phyloP scores from a whole-genome alignment of 345 rosid species.

The Linum tenue region DNA sequence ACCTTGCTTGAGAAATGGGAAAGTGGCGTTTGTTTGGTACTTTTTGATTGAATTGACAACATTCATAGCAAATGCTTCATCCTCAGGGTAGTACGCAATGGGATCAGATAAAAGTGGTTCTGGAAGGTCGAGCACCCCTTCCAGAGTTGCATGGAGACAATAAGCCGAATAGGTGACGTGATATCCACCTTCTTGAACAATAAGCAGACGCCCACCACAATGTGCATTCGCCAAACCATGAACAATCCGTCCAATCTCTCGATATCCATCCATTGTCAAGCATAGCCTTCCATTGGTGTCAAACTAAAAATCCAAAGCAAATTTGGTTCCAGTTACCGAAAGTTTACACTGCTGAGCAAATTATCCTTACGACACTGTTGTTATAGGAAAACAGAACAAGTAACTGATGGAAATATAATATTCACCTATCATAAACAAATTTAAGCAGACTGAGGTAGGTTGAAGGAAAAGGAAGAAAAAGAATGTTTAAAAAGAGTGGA shows the following conservation, averaged over 20 bases:
- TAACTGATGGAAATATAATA: no score
- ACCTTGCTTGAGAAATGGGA: conserved; percentile 38
- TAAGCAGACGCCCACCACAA: conserved; percentile 51
- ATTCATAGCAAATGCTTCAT: conserved; percentile 43
- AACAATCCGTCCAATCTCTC: conserved; percentile 47
- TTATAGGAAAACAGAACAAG: no score
- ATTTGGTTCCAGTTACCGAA: neutral
- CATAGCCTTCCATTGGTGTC: conserved; percentile 92
- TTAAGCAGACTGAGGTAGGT: no score
- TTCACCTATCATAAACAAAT: no score
- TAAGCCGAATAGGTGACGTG: conserved; percentile 82
- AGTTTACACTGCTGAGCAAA: neutral
- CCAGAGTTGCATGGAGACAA: conserved; percentile 79
- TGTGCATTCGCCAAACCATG: conserved; percentile 38
- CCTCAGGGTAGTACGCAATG: conserved; percentile 66
- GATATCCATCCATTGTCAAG: conserved; percentile 77
- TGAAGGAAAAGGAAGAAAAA: no score
- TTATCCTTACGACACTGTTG: no score
- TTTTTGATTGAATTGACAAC: conserved; percentile 44
- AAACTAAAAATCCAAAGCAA: conserved; percentile 34
- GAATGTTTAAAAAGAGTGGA: no score
- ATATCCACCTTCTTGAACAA: conserved; percentile 93
- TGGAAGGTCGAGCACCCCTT: conserved; percentile 66
- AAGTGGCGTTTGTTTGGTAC: conserved; percentile 26
- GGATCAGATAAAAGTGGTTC: conserved; percentile 46